Base-by-base conservation (phyloP, 805 yeast species). In the Ogataea paraovalis region DNA sequence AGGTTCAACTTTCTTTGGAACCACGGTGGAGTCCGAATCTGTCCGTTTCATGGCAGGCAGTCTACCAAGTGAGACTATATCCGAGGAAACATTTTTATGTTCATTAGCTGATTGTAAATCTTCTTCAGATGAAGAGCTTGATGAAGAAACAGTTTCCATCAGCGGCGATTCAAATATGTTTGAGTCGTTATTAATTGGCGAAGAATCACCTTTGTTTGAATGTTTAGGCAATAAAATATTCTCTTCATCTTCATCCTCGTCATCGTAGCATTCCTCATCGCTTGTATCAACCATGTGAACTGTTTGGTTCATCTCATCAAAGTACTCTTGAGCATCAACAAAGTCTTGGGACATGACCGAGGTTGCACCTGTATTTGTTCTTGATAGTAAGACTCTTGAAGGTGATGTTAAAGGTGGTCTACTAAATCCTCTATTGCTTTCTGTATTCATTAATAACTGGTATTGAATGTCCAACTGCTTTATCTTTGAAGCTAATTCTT, bases 301-400 rank as follows among this genome's bases (percentile, higher is more conserved):
- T 3, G 82, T 84, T 2, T 61, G 68, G 39, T 54, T 71, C 54
- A 64, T 60, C 19, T 72, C 73, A 43, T 74, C 81, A n/a, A 76
- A 64, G 52, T 71, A 74, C 39, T 85, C 92, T 43, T 74, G 74
- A 1, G 96, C 96, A 67, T 87, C 96, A 58, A 65, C 81, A 56
- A 74, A 82, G 43, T 79, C 82, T 40, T 76, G 78, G 3, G 77
- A 72, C 20, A 76, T 66, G 2, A 76, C 58, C 3, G 77, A 69
- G 4, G 62, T 58, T 3, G 61, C 59, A 8, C 59, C 45, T 1
- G 64, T 61, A 18, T 51, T 54, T 2, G 61, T 58, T 41, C 68
- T 54, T 3, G 60, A 53, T 20, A 64, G 48, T 6, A 59, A 47
- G 33, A 54, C 50, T 37, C 61, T 51, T 2, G 66, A 53, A 14